Conservation (phyloP, 75 land plant genomes). For the Pinus tabuliformis region DNA sequence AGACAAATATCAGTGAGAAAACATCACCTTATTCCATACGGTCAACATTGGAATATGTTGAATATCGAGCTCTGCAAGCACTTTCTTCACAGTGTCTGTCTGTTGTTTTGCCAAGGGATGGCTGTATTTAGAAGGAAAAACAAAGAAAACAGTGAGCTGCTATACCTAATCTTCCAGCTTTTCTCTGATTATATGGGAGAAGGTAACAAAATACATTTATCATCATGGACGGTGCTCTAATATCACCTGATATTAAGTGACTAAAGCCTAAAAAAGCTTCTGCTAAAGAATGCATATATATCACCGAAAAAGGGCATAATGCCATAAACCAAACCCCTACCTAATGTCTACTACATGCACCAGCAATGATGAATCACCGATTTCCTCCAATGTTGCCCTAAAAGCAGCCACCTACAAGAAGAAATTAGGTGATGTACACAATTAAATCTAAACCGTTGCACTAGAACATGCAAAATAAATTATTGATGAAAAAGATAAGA, state of each 20-base stretch:
- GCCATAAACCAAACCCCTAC: conserved; percentile 21
- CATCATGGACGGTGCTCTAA: not conserved
- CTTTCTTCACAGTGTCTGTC: conserved; percentile 80
- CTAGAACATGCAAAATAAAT: too few species aligned
- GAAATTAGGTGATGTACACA: too few species aligned
- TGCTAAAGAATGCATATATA: not conserved
- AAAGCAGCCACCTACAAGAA: conserved; percentile 89
- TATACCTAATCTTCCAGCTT: not conserved
- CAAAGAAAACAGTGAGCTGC: conserved; percentile 1
- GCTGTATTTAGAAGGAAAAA: conserved; percentile 32
- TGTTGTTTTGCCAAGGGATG: conserved; percentile 88
- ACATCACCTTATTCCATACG: conserved; percentile 93
- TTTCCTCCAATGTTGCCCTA: conserved; percentile 94
- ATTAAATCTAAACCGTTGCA: too few species aligned
- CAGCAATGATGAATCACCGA: conserved; percentile 85
- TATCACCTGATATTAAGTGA: not conserved
- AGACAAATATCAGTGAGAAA: not conserved
- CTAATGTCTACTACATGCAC: conserved; percentile 97
- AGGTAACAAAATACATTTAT: not conserved
- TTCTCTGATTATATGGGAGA: not conserved
- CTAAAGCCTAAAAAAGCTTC: not conserved
- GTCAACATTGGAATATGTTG: conserved; percentile 71
- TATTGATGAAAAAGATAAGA: too few species aligned
- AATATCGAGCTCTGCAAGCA: conserved; percentile 77
- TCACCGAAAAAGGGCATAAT: not conserved